Evolutionary conservation across 106 monocot species (phyloP).

Genomic region (Phalaenopsis equestris): DNA sequence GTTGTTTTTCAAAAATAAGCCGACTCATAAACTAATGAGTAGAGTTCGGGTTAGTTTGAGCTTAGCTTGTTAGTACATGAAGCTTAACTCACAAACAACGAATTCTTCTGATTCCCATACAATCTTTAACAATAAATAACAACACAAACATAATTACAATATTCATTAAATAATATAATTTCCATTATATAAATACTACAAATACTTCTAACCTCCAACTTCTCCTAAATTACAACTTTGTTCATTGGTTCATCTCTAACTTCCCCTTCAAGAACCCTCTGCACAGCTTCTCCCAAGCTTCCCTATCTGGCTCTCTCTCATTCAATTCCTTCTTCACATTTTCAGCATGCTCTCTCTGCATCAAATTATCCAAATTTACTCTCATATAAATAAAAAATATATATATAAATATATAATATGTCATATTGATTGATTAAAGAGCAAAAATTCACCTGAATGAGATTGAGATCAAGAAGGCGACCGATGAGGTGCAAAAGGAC

Average conservation of each 20-base stretch:
- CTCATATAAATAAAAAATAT: not conserved
- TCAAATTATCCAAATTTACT: not conserved
- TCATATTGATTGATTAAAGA: not conserved
- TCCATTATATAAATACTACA: no score
- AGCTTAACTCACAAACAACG: no score
- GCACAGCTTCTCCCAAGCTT: conserved; percentile 49
- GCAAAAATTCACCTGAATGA: conserved; percentile 20
- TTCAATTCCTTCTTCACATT: conserved; percentile 28
- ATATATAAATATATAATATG: not conserved
- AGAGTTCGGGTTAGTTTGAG: no score
- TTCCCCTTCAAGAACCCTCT: conserved; percentile 42
- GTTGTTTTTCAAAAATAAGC: no score
- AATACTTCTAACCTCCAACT: no score
- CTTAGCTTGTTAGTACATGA: no score
- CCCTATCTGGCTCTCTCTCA: conserved; percentile 21
- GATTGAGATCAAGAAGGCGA: conserved; percentile 9
- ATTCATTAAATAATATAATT: no score
- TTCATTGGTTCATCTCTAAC: conserved; percentile 11
- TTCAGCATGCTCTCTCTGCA: conserved; percentile 36
- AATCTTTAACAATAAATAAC: no score
- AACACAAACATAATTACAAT: no score
- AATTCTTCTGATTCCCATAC: no score
- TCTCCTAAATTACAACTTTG: no score
- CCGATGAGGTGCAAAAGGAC: conserved; percentile 31
- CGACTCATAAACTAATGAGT: no score